Base-by-base conservation (phyloP, 2,329 filamentous ascomycete species). In the Nemania abortiva region DNA sequence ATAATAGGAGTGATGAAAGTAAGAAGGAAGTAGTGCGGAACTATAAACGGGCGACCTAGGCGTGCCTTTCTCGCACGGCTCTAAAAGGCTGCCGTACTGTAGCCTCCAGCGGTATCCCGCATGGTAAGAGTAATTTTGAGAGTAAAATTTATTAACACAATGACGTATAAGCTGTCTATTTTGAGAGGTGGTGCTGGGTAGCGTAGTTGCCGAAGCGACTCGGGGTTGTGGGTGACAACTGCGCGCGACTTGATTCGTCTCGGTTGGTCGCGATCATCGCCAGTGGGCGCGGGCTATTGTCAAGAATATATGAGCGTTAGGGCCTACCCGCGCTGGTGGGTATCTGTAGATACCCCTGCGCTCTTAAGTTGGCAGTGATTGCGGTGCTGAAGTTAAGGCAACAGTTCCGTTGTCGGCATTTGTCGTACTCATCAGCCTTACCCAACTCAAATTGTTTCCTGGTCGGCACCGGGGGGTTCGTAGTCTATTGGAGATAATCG, bases 191-290 rank as follows among this genome's bases (percentile, higher is more conserved):
- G 5, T 34, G 10, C 34, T 52, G 22, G 42, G 18, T 31, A 27
- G 13, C 3, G 11, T 27, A 39, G 31, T 49, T 47, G 20, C 45
- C 6, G 29, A 58, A 29, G 24, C 50, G 47, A 15, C 24, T 50
- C 18, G 56, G 27, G 10, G 20, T 39, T 56, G 31, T 45, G 20
- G 56, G 61, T 56, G 42, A 29, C 20, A 47, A 3, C 24, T 2
- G 11, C 42, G 34, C 29, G 22, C 20, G 45, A 54, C 20, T 13
- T 42, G 27, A 39, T 29, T 57, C 24, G 20, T 47, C 18, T 66
- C 52, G 50, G 65, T 50, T 68, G 59, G 34, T 56, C 59, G 53
- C 24, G n/a, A 68, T 29, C 18, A 45, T 65, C 64, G 52, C 45
- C 39, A 22, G 50, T 5, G 20, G 9, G 27, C 34, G 15, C 49